A percentile compares a stretch with the other conserved stretches of the same genome.
These are phyloP conservation scores for Selenicereus undatus DNA, from an alignment of 148 eudicot genomes.

Conservation along the genomic window DNA sequence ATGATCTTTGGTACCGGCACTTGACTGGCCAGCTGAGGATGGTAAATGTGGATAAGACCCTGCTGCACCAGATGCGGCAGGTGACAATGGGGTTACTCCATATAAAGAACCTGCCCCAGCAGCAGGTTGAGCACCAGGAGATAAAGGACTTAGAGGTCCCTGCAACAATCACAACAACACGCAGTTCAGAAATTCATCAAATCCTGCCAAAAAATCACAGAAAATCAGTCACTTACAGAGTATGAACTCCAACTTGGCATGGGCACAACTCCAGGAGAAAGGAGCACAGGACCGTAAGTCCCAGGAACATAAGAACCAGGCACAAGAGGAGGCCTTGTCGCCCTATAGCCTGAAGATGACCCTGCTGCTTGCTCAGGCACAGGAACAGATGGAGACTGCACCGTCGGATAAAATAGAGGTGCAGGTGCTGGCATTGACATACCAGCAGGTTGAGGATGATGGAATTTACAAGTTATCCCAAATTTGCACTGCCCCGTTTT, in stretches of 20 bases:
- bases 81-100: constrained; percentile 56
- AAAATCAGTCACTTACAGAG: constrained; percentile 47
- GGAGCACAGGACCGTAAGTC: constrained; percentile 73
- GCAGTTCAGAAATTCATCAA: background rate
- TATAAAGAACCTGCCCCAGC: constrained; percentile 57
- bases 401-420: constrained; percentile 83
- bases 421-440: constrained; percentile 60
- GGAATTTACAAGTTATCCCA: constrained; percentile 89
- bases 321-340: constrained; percentile 68
- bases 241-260: constrained; percentile 79
- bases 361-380: constrained; percentile 52
- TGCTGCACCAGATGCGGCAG: constrained; percentile 55
- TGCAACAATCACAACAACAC: constrained; percentile 28
- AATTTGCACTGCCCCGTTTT: constrained; percentile 99
- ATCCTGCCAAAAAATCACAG: background rate
- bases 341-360: constrained; percentile 46
- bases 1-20: constrained; percentile 38
- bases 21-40: constrained; percentile 45
- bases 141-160: constrained; percentile 79
- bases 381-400: constrained; percentile 79
- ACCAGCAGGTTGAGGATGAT: constrained; percentile 88
- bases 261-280: constrained; percentile 83
- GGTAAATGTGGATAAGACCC: constrained; percentile 52
- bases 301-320: constrained; percentile 79
- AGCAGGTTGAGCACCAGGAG: constrained; percentile 71